A percentile compares a stretch with the other conserved stretches of the same genome.
Evolutionary conservation across 75 land plant species (phyloP).

Genomic region (Cryptomeria japonica): DNA sequence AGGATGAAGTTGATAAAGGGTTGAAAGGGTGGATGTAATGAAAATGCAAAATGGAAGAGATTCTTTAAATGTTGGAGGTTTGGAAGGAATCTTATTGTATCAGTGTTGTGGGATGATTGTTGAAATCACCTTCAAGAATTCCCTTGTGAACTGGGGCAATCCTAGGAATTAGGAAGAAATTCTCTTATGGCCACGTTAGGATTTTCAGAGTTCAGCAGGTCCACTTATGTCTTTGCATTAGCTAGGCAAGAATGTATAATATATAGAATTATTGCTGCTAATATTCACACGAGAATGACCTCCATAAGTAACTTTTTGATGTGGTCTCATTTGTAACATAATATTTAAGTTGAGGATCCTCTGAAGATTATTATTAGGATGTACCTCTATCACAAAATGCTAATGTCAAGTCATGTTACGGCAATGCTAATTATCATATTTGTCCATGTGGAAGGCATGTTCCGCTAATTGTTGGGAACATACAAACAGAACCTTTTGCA

Average conservation of each 20-base stretch:
- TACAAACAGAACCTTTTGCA: neutral
- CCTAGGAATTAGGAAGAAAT: neutral
- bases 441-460: neutral
- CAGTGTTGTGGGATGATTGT: neutral
- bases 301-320: conserved; percentile 4
- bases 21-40: conserved; percentile 7
- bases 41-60: neutral
- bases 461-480: neutral
- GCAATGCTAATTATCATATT: neutral
- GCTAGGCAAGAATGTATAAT: conserved; percentile 10
- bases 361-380: neutral
- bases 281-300: conserved; percentile 7
- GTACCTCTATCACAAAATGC: neutral
- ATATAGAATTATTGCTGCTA: conserved; percentile 4
- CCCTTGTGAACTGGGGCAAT: neutral
- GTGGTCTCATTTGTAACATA: conserved; percentile 10
- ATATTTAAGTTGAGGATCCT: neutral
- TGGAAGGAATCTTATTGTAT: neutral
- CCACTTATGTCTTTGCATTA: neutral
- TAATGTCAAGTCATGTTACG: neutral
- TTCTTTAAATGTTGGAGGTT: conserved; percentile 4
- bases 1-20: conserved; percentile 9
- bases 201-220: conserved; percentile 6
- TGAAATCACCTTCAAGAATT: neutral
- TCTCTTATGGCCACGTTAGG: neutral